Evolutionary conservation across 2,329 filamentous ascomycete genomes (phyloP).

Genomic region (Laburnicola sp.): DNA sequence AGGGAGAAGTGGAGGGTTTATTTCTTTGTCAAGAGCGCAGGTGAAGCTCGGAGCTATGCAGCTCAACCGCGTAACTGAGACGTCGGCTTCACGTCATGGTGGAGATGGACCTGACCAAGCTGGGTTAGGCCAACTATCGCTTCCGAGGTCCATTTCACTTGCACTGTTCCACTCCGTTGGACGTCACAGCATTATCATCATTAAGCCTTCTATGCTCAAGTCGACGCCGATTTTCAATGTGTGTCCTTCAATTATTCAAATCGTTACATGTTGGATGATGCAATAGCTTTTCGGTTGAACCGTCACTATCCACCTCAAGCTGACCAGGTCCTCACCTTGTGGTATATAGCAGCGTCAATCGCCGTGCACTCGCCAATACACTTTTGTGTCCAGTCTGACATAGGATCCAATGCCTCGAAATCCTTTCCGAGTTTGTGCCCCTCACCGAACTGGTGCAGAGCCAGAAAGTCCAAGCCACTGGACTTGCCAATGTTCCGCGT

Average conservation of each 20-base stretch:
- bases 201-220: too few species aligned
- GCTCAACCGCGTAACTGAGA: neutral
- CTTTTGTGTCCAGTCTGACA: conserved; percentile 39
- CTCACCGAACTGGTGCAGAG: conserved; percentile 37
- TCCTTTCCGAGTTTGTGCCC: conserved; percentile 30
- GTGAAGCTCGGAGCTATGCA: neutral
- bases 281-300: too few species aligned
- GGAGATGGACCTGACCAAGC: conserved; percentile 1
- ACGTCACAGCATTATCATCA: neutral
- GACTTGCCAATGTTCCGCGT: conserved; percentile 13
- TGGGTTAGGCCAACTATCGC: neutral
- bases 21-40: neutral
- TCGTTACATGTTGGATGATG: too few species aligned
- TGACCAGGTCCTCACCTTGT: conserved; percentile 20
- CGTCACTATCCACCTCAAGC: neutral
- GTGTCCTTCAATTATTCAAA: neutral
- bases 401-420: conserved; percentile 31
- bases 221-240: neutral
- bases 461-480: conserved; percentile 26
- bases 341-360: conserved; percentile 37
- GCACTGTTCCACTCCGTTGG: neutral
- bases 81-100: conserved; percentile 9
- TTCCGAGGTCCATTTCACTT: neutral
- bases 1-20: too few species aligned
- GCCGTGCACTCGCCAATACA: conserved; percentile 24